Percentiles rank a stretch among this genome's conserved stretches.
Conservation (phyloP, 257 asterid genomes). For the Avicennia marina region DNA sequence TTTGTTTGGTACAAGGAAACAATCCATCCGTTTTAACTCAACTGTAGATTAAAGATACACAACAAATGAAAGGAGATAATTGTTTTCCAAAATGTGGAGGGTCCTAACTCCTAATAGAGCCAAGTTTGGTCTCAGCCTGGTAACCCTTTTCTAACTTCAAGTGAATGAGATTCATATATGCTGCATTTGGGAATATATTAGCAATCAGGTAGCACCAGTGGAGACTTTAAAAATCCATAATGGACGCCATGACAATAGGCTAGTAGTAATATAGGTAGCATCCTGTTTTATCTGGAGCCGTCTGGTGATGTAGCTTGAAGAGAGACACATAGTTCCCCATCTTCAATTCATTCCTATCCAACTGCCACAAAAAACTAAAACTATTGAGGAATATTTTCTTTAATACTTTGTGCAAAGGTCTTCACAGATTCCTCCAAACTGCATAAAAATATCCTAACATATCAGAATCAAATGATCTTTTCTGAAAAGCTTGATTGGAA, state of each 20-base stretch:
- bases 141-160: neutral
- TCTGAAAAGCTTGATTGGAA: slow-evolving; percentile 32
- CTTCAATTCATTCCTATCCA: slow-evolving; percentile 45
- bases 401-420: slow-evolving; percentile 40
- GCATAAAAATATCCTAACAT: slow-evolving; percentile 49
- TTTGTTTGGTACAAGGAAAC: neutral
- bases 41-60: neutral
- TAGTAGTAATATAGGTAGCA: neutral
- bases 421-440: slow-evolving; percentile 57
- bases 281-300: neutral
- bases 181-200: neutral
- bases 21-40: neutral
- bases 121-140: too few species aligned
- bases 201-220: neutral
- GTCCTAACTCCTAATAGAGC: too few species aligned
- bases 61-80: too few species aligned
- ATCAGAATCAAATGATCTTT: slow-evolving; percentile 58
- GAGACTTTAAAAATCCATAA: neutral
- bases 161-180: neutral
- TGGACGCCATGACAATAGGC: neutral
- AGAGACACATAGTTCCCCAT: slow-evolving; percentile 26
- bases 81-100: too few species aligned
- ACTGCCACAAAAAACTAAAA: slow-evolving; percentile 43
- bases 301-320: slow-evolving; percentile 11
- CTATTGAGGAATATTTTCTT: slow-evolving; percentile 43